phyloP scores from a whole-genome alignment of 352 stramenopile genomes.

The Globisporangium emineosum region DNA sequence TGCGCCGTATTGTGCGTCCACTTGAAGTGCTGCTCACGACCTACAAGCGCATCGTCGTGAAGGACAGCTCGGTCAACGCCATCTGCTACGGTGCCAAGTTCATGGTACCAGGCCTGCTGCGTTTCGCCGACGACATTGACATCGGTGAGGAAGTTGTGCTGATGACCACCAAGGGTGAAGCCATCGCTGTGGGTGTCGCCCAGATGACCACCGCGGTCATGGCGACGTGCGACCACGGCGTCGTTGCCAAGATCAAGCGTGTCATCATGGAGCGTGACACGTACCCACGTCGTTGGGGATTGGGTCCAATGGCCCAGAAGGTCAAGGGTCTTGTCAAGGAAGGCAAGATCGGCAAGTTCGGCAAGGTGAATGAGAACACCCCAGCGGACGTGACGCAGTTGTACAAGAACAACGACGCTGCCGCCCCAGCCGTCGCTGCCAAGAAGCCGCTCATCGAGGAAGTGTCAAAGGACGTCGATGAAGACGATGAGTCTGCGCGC shows the following conservation, averaged over 20 bases:
- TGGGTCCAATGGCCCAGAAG: slow-evolving; percentile 98
- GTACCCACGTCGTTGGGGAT: slow-evolving; percentile 98
- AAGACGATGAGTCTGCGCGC: slow-evolving; percentile 39
- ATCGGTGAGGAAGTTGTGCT: slow-evolving; percentile 99
- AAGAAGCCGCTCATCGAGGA: slow-evolving; percentile 68
- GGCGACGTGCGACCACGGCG: slow-evolving; percentile 99
- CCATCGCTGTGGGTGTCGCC: slow-evolving; percentile 98
- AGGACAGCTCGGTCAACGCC: slow-evolving; percentile 99
- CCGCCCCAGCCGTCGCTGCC: slow-evolving; percentile 10
- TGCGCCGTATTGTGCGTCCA: slow-evolving; percentile 97
- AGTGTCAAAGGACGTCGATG: slow-evolving; percentile 35
- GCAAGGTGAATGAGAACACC: slow-evolving; percentile 88
- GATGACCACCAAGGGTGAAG: slow-evolving; percentile 99
- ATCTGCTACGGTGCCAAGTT: slow-evolving; percentile 99
- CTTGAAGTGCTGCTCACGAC: slow-evolving; percentile 98
- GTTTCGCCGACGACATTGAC: slow-evolving; percentile 99
- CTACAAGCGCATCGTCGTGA: slow-evolving; percentile 99
- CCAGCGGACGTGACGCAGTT: slow-evolving; percentile 70
- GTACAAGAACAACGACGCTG: slow-evolving; percentile 52
- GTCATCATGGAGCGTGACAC: slow-evolving; percentile 99
- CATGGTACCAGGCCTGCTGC: slow-evolving; percentile 98
- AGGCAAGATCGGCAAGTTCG: slow-evolving; percentile 88
- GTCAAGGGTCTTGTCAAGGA: slow-evolving; percentile 98
- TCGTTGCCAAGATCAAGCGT: slow-evolving; percentile 99
- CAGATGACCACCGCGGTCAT: slow-evolving; percentile 99